Conservation (phyloP, 306 rosid species). For the Herpetospermum pedunculosum region DNA sequence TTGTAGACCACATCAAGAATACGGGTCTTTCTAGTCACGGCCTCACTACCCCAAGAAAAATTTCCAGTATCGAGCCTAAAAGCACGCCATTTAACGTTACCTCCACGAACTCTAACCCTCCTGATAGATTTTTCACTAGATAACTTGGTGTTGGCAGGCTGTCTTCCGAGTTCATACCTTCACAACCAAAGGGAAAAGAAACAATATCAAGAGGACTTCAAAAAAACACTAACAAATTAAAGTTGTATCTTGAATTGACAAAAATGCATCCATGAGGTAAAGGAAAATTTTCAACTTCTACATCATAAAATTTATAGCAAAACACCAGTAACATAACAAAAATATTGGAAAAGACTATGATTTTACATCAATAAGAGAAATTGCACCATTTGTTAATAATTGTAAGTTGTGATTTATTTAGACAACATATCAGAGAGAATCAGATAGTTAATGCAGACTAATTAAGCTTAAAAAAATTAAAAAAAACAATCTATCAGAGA, state of each 20-base stretch:
- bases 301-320: not conserved
- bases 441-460: not conserved
- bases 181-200: not conserved
- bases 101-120: constrained; percentile 4
- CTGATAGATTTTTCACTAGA: constrained; percentile 6
- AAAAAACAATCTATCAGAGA: not conserved
- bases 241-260: not conserved
- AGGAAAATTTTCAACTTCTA: not conserved
- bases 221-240: not conserved
- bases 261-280: no score
- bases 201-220: not conserved
- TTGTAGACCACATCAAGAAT: constrained; percentile 7
- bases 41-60: constrained; percentile 6
- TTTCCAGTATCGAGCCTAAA: constrained; percentile 8
- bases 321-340: not conserved
- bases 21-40: constrained; percentile 3
- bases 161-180: constrained; percentile 7
- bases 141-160: constrained; percentile 8
- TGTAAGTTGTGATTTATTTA: not conserved
- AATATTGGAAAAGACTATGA: not conserved
- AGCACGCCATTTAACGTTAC: constrained; percentile 4
- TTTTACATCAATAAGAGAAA: not conserved
- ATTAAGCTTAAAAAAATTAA: not conserved
- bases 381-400: not conserved
- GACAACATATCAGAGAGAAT: not conserved